Percentiles rank a stretch among this genome's conserved stretches.
These are phyloP conservation scores for Xylariales sp. DNA, from an alignment of 2,329 filamentous ascomycete species.

Conservation along the genomic window DNA sequence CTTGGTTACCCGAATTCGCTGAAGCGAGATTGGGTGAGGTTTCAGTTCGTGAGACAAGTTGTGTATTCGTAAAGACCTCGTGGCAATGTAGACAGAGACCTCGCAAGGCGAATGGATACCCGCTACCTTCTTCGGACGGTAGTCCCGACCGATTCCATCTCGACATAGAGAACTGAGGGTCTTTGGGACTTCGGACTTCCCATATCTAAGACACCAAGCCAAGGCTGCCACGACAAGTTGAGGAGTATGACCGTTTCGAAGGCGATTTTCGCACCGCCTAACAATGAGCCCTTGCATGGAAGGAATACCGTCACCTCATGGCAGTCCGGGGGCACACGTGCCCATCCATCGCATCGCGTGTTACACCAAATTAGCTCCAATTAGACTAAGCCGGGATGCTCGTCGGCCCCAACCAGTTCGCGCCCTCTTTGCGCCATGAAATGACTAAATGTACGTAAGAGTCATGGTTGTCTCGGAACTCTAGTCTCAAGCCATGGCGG, in stretches of 20 bases:
- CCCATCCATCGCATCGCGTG: neutral
- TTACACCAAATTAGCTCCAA: neutral
- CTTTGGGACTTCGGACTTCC: neutral
- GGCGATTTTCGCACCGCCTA: neutral
- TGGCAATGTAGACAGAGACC: too few relatives aligned
- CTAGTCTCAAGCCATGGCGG: neutral
- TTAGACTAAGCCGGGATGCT: neutral
- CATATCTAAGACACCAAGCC: neutral
- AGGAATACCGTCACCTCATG: neutral
- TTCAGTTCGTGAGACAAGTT: neutral
- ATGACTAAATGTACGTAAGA: neutral
- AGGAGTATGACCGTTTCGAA: neutral
- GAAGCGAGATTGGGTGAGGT: too few relatives aligned
- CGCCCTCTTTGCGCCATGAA: neutral
- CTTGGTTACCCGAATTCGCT: neutral
- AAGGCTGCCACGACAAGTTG: neutral
- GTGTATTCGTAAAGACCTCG: neutral
- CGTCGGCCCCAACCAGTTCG: neutral
- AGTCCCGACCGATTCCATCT: neutral
- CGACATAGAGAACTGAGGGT: too few relatives aligned
- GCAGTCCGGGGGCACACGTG: conserved; percentile 11
- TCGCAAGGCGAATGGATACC: too few relatives aligned
- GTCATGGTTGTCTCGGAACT: neutral
- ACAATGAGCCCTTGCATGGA: conserved; percentile 17
- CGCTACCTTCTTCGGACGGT: neutral